Evolutionary conservation across 805 yeast species (phyloP).

Genomic region (Sugiyamaella valdiviana): DNA sequence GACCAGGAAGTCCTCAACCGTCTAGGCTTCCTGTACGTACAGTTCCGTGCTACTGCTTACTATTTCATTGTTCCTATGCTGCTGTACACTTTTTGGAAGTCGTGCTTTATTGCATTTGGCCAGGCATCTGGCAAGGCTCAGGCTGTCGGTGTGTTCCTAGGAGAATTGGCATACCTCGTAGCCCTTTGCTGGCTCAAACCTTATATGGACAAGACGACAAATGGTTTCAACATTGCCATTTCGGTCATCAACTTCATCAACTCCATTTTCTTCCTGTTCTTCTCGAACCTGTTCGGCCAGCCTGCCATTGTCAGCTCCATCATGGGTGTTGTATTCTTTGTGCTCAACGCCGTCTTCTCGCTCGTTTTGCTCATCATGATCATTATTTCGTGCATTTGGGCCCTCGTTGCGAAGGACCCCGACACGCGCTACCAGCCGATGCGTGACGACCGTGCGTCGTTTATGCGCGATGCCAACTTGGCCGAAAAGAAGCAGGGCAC

Average conservation of each 20-base stretch:
- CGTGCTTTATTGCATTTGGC: constrained; percentile 79
- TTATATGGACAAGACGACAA: constrained; percentile 90
- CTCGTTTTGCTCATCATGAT: constrained; percentile 76
- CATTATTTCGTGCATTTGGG: constrained; percentile 78
- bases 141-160: constrained; percentile 65
- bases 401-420: constrained; percentile 82
- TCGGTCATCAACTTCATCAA: constrained; percentile 74
- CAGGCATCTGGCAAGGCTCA: constrained; percentile 78
- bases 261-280: constrained; percentile 81
- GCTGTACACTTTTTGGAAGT: constrained; percentile 60
- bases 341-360: constrained; percentile 85
- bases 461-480: constrained; percentile 42
- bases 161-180: constrained; percentile 67
- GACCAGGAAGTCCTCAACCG: constrained; percentile 73
- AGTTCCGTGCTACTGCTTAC: constrained; percentile 79
- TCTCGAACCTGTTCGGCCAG: constrained; percentile 74
- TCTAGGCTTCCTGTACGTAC: constrained; percentile 89
- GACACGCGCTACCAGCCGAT: constrained; percentile 93
- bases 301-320: constrained; percentile 87
- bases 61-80: constrained; percentile 71
- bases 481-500: constrained; percentile 19
- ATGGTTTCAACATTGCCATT: constrained; percentile 84
- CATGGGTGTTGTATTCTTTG: constrained; percentile 84
- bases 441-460: constrained; percentile 95
- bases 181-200: constrained; percentile 71